Evolutionary conservation across 768 basidiomycete species (phyloP).

Genomic region (Strobilomyces dryophilus): DNA sequence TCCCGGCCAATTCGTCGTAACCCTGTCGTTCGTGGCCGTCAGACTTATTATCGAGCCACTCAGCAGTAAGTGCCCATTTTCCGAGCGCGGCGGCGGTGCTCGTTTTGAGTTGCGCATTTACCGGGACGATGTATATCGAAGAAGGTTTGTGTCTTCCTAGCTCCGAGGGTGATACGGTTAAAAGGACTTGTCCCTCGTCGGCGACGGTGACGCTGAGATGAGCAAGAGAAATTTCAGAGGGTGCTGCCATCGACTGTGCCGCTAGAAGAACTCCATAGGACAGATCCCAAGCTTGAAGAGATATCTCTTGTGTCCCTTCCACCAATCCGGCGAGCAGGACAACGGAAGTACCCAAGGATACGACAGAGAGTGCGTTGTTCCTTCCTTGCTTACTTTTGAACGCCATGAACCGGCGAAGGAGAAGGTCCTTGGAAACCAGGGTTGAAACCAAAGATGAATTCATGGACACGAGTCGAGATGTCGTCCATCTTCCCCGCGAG

Average conservation of each 20-base stretch:
- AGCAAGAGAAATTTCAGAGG: slow-evolving; percentile 37
- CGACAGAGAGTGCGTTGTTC: slow-evolving; percentile 30
- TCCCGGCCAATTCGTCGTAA: slow-evolving; percentile 21
- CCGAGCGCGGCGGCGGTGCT: slow-evolving; percentile 65
- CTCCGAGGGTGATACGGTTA: slow-evolving; percentile 42
- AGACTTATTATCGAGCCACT: slow-evolving; percentile 39
- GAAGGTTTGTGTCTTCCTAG: slow-evolving; percentile 34
- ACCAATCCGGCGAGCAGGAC: slow-evolving; percentile 50
- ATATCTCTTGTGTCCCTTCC: slow-evolving; percentile 36
- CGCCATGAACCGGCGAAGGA: slow-evolving; percentile 17
- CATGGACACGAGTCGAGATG: slow-evolving; percentile 30
- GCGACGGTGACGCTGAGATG: slow-evolving; percentile 31
- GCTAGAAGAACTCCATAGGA: slow-evolving; percentile 64
- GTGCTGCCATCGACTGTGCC: slow-evolving; percentile 46
- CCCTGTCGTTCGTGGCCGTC: slow-evolving; percentile 11
- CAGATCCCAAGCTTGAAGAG: slow-evolving; percentile 64
- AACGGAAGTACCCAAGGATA: slow-evolving; percentile 54
- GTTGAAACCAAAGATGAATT: slow-evolving; percentile 24
- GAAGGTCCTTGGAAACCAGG: slow-evolving; percentile 20
- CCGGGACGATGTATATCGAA: slow-evolving; percentile 56
- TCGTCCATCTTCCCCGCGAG: slow-evolving; percentile 41
- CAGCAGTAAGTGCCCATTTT: slow-evolving; percentile 37
- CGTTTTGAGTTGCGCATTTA: slow-evolving; percentile 48
- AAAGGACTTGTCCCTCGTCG: slow-evolving; percentile 45
- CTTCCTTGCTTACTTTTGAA: slow-evolving; percentile 8